A percentile compares a stretch with the other conserved stretches of the same genome.
Evolutionary conservation across 2,329 filamentous ascomycete species (phyloP).

Genomic region (Hymenoscyphus fraxineus): DNA sequence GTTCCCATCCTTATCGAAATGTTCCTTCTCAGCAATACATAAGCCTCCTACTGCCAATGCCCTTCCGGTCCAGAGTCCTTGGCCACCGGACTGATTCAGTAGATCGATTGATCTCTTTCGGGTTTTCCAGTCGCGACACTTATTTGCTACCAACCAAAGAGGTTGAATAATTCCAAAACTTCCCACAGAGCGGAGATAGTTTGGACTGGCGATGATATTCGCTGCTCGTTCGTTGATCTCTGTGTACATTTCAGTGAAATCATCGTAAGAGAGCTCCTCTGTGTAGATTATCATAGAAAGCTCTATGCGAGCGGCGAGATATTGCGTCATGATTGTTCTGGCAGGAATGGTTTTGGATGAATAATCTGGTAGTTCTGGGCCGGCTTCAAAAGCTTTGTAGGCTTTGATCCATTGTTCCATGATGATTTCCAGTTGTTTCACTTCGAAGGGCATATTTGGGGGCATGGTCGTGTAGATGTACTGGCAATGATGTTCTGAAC

Average conservation of each 20-base stretch:
- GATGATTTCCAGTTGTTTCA: not conserved
- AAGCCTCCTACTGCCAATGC: not conserved
- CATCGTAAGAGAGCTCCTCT: not conserved
- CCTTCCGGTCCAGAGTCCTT: not conserved
- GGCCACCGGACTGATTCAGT: not conserved
- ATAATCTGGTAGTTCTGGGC: not conserved
- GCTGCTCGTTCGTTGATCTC: not conserved
- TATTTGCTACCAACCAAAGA: constrained; percentile 3
- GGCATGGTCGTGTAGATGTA: not conserved
- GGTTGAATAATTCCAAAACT: constrained; percentile 2
- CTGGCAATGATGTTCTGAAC: not conserved
- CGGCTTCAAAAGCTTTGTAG: not conserved
- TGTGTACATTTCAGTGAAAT: not conserved
- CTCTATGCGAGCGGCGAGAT: constrained; percentile 2
- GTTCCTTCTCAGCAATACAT: constrained; percentile 1
- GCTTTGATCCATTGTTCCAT: not conserved
- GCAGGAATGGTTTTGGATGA: not conserved
- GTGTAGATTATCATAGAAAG: not conserved
- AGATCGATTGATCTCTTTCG: not conserved
- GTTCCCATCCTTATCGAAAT: not conserved
- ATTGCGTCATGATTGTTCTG: constrained; percentile 1
- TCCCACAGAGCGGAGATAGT: not conserved
- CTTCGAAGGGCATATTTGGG: not conserved
- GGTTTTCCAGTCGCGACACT: constrained; percentile 2
- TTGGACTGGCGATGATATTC: not conserved